phyloP scores from a whole-genome alignment of 768 basidiomycete genomes.

The Guyanaporus albipodus region DNA sequence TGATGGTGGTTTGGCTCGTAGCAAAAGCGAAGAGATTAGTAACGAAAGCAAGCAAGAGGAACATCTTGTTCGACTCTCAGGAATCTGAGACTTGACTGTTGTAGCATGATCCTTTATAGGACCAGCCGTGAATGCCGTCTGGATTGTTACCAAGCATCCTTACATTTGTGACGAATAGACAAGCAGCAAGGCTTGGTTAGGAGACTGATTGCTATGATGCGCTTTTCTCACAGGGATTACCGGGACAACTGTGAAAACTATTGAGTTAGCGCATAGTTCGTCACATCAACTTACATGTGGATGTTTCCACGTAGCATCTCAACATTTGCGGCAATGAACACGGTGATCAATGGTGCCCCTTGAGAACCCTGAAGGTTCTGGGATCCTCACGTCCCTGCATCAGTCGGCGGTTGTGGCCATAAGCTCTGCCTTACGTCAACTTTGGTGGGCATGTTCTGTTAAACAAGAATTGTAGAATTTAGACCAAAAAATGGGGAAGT shows the following conservation, averaged over 20 bases:
- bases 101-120: slow-evolving; percentile 5
- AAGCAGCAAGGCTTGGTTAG: neutral
- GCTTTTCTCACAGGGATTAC: slow-evolving; percentile 4
- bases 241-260: no score
- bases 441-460: no score
- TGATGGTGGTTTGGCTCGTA: slow-evolving; percentile 23
- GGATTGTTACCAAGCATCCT: neutral
- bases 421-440: no score
- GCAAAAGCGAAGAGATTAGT: slow-evolving; percentile 7
- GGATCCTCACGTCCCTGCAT: no score
- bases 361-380: no score
- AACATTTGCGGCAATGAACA: no score
- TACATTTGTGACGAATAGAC: neutral
- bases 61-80: slow-evolving; percentile 6
- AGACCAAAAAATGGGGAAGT: neutral
- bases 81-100: neutral
- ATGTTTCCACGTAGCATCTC: no score
- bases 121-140: neutral
- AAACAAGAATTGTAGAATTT: no score
- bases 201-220: neutral
- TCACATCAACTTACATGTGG: no score
- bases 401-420: no score
- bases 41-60: slow-evolving; percentile 11
- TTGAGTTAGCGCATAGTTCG: no score
- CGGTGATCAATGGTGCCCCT: no score